These are phyloP conservation scores for Nakazawaea laoshanensis DNA, from an alignment of 805 yeast genomes.

Conservation along the genomic window DNA sequence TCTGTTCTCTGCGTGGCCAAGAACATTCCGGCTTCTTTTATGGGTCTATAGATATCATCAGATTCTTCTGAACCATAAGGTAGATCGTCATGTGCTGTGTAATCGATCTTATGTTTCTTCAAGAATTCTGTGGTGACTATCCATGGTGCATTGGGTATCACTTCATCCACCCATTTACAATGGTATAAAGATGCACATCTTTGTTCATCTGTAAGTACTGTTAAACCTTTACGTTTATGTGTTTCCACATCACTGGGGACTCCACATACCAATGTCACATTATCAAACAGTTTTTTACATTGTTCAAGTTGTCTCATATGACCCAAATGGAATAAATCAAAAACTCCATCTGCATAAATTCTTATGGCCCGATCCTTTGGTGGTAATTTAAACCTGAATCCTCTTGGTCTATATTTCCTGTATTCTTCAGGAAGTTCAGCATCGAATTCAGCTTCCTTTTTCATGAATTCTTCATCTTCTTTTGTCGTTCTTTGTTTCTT, in stretches of 20 bases:
- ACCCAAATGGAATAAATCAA: slow-evolving; percentile 92
- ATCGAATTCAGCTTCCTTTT: slow-evolving; percentile 37
- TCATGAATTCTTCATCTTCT: slow-evolving; percentile 10
- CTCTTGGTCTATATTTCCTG: slow-evolving; percentile 72
- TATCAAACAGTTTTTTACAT: slow-evolving; percentile 85
- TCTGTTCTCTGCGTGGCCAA: slow-evolving; percentile 94
- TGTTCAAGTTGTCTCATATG: slow-evolving; percentile 98
- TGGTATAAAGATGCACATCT: slow-evolving; percentile 87
- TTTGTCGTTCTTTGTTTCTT: slow-evolving; percentile 3
- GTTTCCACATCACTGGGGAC: slow-evolving; percentile 87
- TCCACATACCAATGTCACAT: slow-evolving; percentile 82
- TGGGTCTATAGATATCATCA: slow-evolving; percentile 89
- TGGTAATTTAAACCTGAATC: slow-evolving; percentile 73
- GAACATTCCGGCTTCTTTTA: slow-evolving; percentile 85
- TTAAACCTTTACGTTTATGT: slow-evolving; percentile 86
- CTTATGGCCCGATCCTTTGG: slow-evolving; percentile 81
- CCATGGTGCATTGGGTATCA: slow-evolving; percentile 94
- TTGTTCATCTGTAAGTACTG: slow-evolving; percentile 83
- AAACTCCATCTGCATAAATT: slow-evolving; percentile 97
- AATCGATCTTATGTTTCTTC: slow-evolving; percentile 75
- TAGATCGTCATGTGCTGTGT: slow-evolving; percentile 95
- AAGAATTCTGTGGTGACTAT: slow-evolving; percentile 78
- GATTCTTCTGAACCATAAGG: slow-evolving; percentile 88
- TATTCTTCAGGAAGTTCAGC: slow-evolving; percentile 58
- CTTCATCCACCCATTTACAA: slow-evolving; percentile 98